Evolutionary conservation across 441 rosid species (phyloP), one percentile per base, ranked within the genome.

Genomic region (Eruca vesicaria): DNA sequence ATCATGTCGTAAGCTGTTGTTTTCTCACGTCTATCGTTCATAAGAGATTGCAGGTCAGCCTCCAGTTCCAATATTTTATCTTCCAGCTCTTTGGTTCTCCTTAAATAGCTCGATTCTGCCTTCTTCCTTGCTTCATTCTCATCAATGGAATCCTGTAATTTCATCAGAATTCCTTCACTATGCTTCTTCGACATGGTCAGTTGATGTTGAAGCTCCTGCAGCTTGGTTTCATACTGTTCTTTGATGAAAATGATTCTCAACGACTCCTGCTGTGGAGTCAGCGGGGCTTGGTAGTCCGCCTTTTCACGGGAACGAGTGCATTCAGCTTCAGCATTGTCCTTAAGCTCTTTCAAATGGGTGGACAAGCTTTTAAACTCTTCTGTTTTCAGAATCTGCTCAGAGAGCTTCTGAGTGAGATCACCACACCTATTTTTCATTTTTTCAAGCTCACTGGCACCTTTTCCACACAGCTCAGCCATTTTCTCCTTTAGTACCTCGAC

Each of bases 161-260:
- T 96, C 91, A 86, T 86, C 68, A 94, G 80, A 87, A 96, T 88
- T 79, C 94, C 99, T 79, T 92, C 98, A 20, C 97, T 82, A 45
- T 94, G 97, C 85, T 83, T 96, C 81, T 88, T 94, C 67, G 99
- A 89, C 81, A 94, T 80, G 35, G 89, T 84, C 68, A 92, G 82
- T 80, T 94, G 99, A 35, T 88, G 91, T 59, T 89, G 95, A 78
- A 90, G 84, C 81, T 96, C 98, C 69, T 90, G 96, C 79, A 94
- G 72, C 84, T 82, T 86, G 59, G 90, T 82, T 82, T 96, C 99
- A 62, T 87, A 87, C 84, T 96, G 98, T 78, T 90, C 99, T 86
- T 93, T 96, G 82, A 96, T 92, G 81, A 96, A 96, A 61, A 89
- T 97, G 84, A 96, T 90, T 82, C 99, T 90, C 87, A 96, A 82